These are phyloP conservation scores for Sclerotiophoma versabilis DNA, from an alignment of 2,329 filamentous ascomycete genomes.

Conservation along the genomic window DNA sequence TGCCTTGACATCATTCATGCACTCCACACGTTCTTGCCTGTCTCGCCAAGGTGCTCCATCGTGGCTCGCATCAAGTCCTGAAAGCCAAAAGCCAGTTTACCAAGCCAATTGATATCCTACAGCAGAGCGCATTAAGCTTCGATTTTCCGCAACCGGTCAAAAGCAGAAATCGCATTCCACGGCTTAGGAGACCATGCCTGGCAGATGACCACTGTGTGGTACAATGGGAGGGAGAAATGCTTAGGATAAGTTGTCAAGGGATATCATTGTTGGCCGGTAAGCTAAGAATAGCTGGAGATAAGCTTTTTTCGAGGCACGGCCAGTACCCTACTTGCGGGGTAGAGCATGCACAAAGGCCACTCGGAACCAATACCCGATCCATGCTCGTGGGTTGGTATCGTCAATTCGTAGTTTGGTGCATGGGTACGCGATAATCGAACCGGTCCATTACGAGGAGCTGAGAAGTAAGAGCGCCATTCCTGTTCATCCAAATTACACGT, in stretches of 20 bases:
- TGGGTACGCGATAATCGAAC: background rate
- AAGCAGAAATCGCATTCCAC: constrained; percentile 9
- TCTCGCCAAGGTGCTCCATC: constrained; percentile 6
- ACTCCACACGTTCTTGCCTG: constrained; percentile 4
- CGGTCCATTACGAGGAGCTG: background rate
- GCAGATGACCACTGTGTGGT: constrained; percentile 12
- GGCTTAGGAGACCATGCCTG: background rate
- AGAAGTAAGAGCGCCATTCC: background rate
- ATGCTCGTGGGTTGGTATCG: background rate
- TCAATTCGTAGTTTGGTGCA: background rate
- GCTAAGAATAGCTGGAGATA: constrained; percentile 15
- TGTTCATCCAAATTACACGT: background rate
- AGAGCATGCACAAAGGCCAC: constrained; percentile 1
- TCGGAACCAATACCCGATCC: background rate
- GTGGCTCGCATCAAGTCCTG: background rate
- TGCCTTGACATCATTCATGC: constrained; percentile 12
- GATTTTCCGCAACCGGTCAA: background rate
- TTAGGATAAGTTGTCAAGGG: constrained; percentile 4
- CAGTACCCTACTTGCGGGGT: constrained; percentile 3
- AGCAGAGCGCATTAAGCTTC: background rate
- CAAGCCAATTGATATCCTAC: constrained; percentile 11
- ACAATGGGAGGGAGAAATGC: constrained; percentile 13
- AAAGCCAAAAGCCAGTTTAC: background rate
- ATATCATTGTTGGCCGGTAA: background rate
- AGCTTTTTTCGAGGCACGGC: constrained; percentile 3